Conservation (phyloP, 2,329 filamentous ascomycete genomes). For the Ophiostoma ulmi region DNA sequence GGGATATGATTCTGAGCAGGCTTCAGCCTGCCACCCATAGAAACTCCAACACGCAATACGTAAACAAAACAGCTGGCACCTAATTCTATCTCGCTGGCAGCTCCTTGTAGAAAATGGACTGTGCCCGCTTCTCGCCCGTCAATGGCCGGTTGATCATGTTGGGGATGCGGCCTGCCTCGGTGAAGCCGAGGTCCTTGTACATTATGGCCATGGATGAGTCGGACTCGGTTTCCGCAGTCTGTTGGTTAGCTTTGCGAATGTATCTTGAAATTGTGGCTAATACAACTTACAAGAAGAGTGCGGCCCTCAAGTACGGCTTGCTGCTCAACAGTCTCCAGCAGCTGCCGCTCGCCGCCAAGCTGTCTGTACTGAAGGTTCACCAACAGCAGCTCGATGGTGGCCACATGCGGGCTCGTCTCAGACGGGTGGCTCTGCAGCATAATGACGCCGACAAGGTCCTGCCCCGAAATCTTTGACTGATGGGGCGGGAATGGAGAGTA, state of each 20-base stretch:
- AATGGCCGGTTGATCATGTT: slow-evolving; percentile 46
- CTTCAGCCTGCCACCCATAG: background rate
- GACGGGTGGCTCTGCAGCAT: slow-evolving; percentile 48
- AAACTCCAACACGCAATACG: background rate
- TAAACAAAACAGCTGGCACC: background rate
- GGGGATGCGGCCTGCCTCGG: slow-evolving; percentile 51
- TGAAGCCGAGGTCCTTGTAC: slow-evolving; percentile 54
- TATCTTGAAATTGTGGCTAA: background rate
- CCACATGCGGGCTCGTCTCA: slow-evolving; percentile 54
- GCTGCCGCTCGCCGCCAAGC: slow-evolving; percentile 46
- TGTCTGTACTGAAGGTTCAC: slow-evolving; percentile 48
- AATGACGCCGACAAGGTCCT: slow-evolving; percentile 51
- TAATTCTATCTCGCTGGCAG: slow-evolving; percentile 32
- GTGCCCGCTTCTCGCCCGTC: slow-evolving; percentile 45
- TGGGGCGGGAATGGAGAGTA: background rate
- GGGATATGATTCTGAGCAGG: background rate
- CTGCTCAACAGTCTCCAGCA: slow-evolving; percentile 52
- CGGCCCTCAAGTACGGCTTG: slow-evolving; percentile 47
- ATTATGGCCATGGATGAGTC: slow-evolving; percentile 45
- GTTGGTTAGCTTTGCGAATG: background rate
- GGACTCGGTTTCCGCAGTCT: slow-evolving; percentile 42
- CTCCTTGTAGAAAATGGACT: slow-evolving; percentile 57
- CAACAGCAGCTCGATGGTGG: slow-evolving; percentile 53
- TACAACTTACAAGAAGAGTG: slow-evolving; percentile 48
- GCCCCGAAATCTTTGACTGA: slow-evolving; percentile 36